phyloP scores from a whole-genome alignment of 257 asterid species.

The Penstemon barbatus region DNA sequence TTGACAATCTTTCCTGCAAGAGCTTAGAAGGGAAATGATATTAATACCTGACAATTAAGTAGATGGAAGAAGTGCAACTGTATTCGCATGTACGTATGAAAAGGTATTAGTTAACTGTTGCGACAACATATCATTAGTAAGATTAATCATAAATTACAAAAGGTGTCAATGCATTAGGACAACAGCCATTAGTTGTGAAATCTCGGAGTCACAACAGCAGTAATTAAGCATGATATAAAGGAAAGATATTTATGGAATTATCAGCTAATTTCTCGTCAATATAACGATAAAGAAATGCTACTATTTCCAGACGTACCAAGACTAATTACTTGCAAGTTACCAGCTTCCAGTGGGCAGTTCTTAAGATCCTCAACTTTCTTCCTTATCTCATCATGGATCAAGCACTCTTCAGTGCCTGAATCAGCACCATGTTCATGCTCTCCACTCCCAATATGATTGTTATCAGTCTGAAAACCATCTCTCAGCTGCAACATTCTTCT shows the following conservation, averaged over 20 bases:
- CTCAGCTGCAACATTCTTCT: conserved; percentile 70
- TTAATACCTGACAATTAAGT: conserved; percentile 26
- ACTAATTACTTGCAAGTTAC: conserved; percentile 67
- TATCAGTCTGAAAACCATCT: conserved; percentile 49
- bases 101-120: conserved; percentile 22
- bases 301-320: conserved; percentile 54
- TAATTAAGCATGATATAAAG: conserved; percentile 16
- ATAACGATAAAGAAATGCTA: conserved; percentile 13
- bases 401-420: conserved; percentile 50
- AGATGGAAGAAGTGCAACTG: conserved; percentile 15
- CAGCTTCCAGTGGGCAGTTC: conserved; percentile 60
- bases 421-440: conserved; percentile 55
- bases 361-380: conserved; percentile 59
- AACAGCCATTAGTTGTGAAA: conserved; percentile 7
- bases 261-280: conserved; percentile 11
- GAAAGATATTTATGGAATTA: not conserved
- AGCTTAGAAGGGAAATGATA: conserved; percentile 31
- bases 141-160: conserved; percentile 14
- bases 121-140: conserved; percentile 13
- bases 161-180: conserved; percentile 22
- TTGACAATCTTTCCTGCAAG: conserved; percentile 74
- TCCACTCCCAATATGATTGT: conserved; percentile 40
- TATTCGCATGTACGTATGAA: conserved; percentile 14
- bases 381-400: conserved; percentile 50
- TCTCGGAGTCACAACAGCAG: conserved; percentile 18